Evolutionary conservation across 1,284 basidiomycete genomes (phyloP), one percentile per base, ranked within the genome.

Genomic region (Nidula niveotomentosa): DNA sequence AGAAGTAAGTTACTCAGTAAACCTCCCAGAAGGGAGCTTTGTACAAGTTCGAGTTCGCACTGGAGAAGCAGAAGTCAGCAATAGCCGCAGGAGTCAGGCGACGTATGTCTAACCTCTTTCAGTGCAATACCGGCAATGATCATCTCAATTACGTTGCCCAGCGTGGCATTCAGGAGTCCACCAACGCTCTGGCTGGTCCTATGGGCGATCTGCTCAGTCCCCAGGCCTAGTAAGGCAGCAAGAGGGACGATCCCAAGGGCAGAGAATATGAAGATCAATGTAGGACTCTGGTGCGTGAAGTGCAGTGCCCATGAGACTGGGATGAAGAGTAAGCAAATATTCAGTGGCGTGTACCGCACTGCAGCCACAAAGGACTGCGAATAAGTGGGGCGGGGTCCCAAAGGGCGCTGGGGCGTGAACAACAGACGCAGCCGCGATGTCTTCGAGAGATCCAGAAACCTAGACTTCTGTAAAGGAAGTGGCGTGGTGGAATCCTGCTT

Each of bases 1-100:
- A 89, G 78, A 15, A 89, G 72, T 35, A 86, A 71, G 64, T 89
- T 89, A 59, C 82, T 85, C 15, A 88, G 67, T 53, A 88, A 78
- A 43, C 79, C 81, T 36, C 85, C 85, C 35, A 85, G 76, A 62
- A 86, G 76, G 36, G 76, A 77, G 46, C 85, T 84, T 63, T 87
- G 86, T 1, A 88, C 85, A 51, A 88, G 78, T 56, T 81, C 79
- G 33, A 88, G 71, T 61, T 86, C 79, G 56, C 85, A 85, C 73
- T 85, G 52, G 5, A 18, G 46, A 18, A 69, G 63, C 37, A 1
- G 43, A 47, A 75, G 36, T 51, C 33, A 69, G 44, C 17, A 54
- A 8, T 36, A 34, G 23, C n/a, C 13, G 49, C 23, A 70, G 68
- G 53, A 67, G 66, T 49, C 70, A 63, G 53, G 30, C 2, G 48